Conservation (phyloP, 192 early-diverging fungal species). For the Allomyces macrogynus region DNA sequence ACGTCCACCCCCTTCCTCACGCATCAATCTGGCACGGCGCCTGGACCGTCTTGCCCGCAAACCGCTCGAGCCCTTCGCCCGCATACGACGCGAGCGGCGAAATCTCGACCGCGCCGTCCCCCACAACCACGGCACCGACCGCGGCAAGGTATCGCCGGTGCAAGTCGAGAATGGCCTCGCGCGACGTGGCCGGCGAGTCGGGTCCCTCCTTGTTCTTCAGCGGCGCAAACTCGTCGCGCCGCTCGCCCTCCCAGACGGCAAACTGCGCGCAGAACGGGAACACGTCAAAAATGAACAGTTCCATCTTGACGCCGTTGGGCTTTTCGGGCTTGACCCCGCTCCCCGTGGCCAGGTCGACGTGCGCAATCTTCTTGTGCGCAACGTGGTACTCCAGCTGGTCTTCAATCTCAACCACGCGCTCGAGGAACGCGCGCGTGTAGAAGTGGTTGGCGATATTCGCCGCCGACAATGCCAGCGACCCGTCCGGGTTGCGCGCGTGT, state of each 20-base stretch:
- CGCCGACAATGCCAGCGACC: constrained; percentile 64
- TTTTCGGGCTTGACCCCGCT: constrained; percentile 43
- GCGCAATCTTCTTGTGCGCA: constrained; percentile 95
- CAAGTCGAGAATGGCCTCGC: constrained; percentile 69
- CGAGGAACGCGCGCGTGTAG: constrained; percentile 78
- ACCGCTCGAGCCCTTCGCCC: constrained; percentile 74
- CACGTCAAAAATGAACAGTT: constrained; percentile 98
- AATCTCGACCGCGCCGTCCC: constrained; percentile 50
- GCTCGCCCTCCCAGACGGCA: constrained; percentile 80
- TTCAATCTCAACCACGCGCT: constrained; percentile 68
- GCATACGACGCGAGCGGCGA: constrained; percentile 74
- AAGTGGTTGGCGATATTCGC: constrained; percentile 99
- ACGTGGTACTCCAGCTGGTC: constrained; percentile 80
- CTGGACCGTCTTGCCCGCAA: constrained; percentile 48
- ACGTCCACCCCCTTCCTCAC: too few relatives aligned
- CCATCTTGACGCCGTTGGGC: constrained; percentile 93
- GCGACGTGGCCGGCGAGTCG: constrained; percentile 85
- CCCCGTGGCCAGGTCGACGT: constrained; percentile 57
- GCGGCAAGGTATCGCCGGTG: constrained; percentile 65
- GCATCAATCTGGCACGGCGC: constrained; percentile 26
- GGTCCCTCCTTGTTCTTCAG: constrained; percentile 86
- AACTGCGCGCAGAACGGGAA: constrained; percentile 74
- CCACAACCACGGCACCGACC: constrained; percentile 60
- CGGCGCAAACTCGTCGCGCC: constrained; percentile 93
- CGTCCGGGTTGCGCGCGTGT: constrained; percentile 36